Base-by-base conservation (phyloP, 1,139 yeast species). In the Scheffersomyces segobiensis region DNA sequence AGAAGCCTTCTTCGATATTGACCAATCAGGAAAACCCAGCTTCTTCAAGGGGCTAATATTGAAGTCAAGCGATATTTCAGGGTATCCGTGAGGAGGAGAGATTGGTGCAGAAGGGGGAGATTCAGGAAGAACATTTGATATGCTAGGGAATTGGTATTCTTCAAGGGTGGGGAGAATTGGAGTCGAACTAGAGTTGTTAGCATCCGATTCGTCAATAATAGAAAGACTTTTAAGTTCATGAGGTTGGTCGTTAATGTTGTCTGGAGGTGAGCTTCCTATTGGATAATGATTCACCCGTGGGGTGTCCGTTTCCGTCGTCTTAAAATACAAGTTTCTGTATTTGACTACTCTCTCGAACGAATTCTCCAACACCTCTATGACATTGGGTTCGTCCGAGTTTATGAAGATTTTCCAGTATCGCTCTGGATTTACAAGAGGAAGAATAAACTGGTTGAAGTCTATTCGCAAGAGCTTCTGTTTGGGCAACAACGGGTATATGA, bases 391-490 rank as follows among this genome's bases (percentile, higher is more conserved):
- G 3, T 70, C 74, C 0, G 84, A 69, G 54, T 77, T 77, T 5
- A 88, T 68, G 46, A 79, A 79, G 2, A 89, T 81, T 59, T 86
- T 81, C 93, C 93, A 89, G 70, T 86, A 89, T 63, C 93, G 74
- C 59, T 87, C 88, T 0, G 93, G 93, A 62, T 87, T 87, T 10
- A 85, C 85, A 62, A 89, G 77, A 0, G 93, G 91, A 46, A 89
- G 67, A 1, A 89, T 78, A 65, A 87, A 88, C 60, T 86, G 87
- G 62, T 81, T 80, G 53, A 69, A 66, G 46, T 77, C 78, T 1
- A 86, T 80, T 62, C 90, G 78, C 58, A 89, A 74, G 2, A 89
- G 77, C 65, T 87, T 84, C 56, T 86, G 72, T 59, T 79, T 81
- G 3, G 91, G 90, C 53, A 89, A 72, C 19, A 89, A 80, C 1